These are phyloP conservation scores for Skeletonema marinoi DNA, from an alignment of 108 stramenopile species.

Conservation along the genomic window DNA sequence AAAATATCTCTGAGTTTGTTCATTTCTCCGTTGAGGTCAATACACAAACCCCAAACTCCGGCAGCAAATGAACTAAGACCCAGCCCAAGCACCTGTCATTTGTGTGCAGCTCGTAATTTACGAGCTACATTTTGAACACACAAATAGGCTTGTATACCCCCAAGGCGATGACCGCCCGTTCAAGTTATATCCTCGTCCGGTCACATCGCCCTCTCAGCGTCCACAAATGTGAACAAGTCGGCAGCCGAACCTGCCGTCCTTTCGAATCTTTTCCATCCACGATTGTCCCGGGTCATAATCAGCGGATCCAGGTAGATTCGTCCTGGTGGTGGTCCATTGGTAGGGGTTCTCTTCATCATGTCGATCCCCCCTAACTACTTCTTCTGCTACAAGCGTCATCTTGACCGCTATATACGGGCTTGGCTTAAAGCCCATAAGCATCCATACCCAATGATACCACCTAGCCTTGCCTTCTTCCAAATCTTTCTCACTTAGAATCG, in stretches of 20 bases:
- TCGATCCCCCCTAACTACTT: conserved; percentile 27
- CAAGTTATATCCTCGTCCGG: not conserved
- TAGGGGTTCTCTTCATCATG: conserved; percentile 39
- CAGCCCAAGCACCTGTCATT: conserved; percentile 57
- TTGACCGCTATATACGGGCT: conserved; percentile 21
- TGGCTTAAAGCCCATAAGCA: conserved; percentile 43
- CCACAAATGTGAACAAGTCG: conserved; percentile 49
- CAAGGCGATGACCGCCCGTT: conserved; percentile 2
- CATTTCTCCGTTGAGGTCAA: conserved; percentile 41
- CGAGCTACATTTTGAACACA: conserved; percentile 57
- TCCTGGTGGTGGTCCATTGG: conserved; percentile 23
- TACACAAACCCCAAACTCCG: conserved; percentile 6
- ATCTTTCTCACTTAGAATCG: not conserved
- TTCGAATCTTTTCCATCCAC: conserved; percentile 39
- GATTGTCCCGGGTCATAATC: conserved; percentile 28
- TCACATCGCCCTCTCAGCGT: conserved; percentile 36
- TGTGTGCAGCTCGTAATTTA: conserved; percentile 28
- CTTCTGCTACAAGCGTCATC: too few relatives aligned
- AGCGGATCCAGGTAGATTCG: conserved; percentile 48
- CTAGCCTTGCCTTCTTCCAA: not conserved
- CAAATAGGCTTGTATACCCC: conserved; percentile 17
- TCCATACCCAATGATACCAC: conserved; percentile 37
- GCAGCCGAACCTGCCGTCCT: conserved; percentile 42
- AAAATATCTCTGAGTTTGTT: conserved; percentile 12
- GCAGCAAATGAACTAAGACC: conserved; percentile 1